Base-by-base conservation (phyloP, 208 protist species). In the Wallacemonas sp. region DNA sequence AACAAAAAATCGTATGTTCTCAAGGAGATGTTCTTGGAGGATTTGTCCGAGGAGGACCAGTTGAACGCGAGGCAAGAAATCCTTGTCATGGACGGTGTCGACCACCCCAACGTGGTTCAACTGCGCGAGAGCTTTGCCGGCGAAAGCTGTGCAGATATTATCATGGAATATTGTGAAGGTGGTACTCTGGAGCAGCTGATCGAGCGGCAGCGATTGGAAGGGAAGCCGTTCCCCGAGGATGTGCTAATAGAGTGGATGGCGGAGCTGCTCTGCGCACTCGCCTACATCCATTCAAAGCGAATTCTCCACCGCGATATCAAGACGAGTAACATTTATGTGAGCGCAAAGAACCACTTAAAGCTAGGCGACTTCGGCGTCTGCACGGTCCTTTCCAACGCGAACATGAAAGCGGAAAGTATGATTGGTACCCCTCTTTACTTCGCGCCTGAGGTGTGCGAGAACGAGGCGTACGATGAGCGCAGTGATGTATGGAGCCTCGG, bases 401-500 rank as follows among this genome's bases (percentile, higher is more conserved):
- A 81, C 34, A 75, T 79, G 24, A 80, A 76, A 42, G 87, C 80
- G 13, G 63, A 83, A 41, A 95, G 85, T 63, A 87, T 95, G 79
- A 84, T 95, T 61, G 89, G 89, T n/a, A 95, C 89, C 8, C 89
- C 89, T 19, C 76, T 91, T 27, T 97, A 97, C 79, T 97, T 97
- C 65, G 92, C 93, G 5, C 94, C 91, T 12, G 88, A 95, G 71
- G 87, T 96, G 52, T 95, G 97, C 60, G 89, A 89, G 57, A 85
- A 91, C 30, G 77, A 85, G 38, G 57, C 78, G 29, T 97, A 98
- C 71, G 88, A 96, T 63, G 83, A 88, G 65, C 79, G 80, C 44
- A 96, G 94, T 55, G 97, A 98, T 66, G 92, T 98, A 29, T 98
- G 96, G 96, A 97, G 93, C 46, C 81, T 97, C 17, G 97, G 96